Percentiles rank a stretch among this genome's conserved stretches.
Conservation (phyloP, 768 basidiomycete genomes). For the Suillus clintonianus region DNA sequence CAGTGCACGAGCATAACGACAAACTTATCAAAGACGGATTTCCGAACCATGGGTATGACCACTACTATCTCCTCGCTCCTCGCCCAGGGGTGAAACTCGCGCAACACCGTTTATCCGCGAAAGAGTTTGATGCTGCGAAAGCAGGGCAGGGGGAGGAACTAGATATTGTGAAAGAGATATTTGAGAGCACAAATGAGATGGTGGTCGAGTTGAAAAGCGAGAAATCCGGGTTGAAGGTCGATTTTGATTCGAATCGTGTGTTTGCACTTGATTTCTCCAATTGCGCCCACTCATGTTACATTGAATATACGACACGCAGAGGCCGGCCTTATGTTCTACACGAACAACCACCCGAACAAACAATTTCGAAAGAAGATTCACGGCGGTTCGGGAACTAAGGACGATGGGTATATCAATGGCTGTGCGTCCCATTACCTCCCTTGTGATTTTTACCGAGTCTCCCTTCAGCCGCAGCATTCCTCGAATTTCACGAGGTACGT, state of each 20-base stretch:
- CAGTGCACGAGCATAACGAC: conserved; percentile 47
- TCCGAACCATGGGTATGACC: conserved; percentile 64
- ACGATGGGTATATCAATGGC: conserved; percentile 59
- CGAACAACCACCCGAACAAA: conserved; percentile 53
- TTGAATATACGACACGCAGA: conserved; percentile 40
- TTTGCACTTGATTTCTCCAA: neutral
- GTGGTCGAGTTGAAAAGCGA: conserved; percentile 56
- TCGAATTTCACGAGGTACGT: conserved; percentile 67
- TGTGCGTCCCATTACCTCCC: conserved; percentile 40
- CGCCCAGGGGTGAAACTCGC: conserved; percentile 31
- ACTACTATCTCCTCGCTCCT: conserved; percentile 60
- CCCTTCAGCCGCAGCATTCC: conserved; percentile 56
- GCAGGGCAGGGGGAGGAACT: conserved; percentile 28
- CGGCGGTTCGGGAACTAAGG: conserved; percentile 63
- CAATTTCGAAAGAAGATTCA: conserved; percentile 72
- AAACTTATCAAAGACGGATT: conserved; percentile 60
- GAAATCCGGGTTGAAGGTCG: conserved; percentile 58
- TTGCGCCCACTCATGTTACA: neutral
- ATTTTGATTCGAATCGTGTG: conserved; percentile 74
- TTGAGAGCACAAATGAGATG: conserved; percentile 36
- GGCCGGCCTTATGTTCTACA: conserved; percentile 75
- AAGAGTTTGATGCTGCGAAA: conserved; percentile 31
- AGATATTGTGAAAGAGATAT: conserved; percentile 44
- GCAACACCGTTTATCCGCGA: conserved; percentile 50
- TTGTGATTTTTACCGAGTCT: conserved; percentile 3